These are phyloP conservation scores for Ajuga reptans DNA, from an alignment of 305 asterid genomes.

Conservation along the genomic window DNA sequence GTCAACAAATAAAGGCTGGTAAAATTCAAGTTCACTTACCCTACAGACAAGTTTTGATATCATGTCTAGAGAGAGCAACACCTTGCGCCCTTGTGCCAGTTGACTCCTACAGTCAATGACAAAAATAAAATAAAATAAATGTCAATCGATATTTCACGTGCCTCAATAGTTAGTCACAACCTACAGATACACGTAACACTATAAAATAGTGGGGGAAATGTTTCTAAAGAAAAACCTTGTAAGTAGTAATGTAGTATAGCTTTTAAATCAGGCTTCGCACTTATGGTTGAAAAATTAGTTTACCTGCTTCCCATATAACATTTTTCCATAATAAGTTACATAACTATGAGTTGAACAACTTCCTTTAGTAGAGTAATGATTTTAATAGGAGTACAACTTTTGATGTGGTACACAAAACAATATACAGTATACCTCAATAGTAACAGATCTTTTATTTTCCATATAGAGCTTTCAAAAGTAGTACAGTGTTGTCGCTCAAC, in stretches of 20 bases:
- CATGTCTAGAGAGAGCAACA: slow-evolving; percentile 81
- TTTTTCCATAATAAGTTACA: not conserved
- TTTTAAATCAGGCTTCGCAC: not conserved
- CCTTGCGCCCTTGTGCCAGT: slow-evolving; percentile 93
- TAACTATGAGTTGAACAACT: not conserved
- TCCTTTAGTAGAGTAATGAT: not conserved
- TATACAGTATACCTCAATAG: not conserved
- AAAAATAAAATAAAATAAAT: slow-evolving; percentile 16
- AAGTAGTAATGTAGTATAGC: no score
- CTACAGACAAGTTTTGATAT: slow-evolving; percentile 64
- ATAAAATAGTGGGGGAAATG: slow-evolving; percentile 2
- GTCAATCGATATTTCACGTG: slow-evolving; percentile 9
- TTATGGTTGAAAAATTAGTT: not conserved
- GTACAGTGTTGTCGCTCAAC: no score
- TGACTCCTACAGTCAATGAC: slow-evolving; percentile 56
- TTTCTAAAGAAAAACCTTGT: not conserved
- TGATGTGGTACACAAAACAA: no score
- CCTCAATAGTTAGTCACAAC: slow-evolving; percentile 15
- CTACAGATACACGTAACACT: not conserved
- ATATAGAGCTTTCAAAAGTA: no score
- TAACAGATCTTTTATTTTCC: not conserved
- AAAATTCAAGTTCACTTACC: slow-evolving; percentile 42
- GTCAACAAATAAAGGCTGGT: not conserved
- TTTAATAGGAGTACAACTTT: not conserved
- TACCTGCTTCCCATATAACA: not conserved